Evolutionary conservation across 202 grass and related monocot species (phyloP).

Genomic region (Saccharum hybrid): DNA sequence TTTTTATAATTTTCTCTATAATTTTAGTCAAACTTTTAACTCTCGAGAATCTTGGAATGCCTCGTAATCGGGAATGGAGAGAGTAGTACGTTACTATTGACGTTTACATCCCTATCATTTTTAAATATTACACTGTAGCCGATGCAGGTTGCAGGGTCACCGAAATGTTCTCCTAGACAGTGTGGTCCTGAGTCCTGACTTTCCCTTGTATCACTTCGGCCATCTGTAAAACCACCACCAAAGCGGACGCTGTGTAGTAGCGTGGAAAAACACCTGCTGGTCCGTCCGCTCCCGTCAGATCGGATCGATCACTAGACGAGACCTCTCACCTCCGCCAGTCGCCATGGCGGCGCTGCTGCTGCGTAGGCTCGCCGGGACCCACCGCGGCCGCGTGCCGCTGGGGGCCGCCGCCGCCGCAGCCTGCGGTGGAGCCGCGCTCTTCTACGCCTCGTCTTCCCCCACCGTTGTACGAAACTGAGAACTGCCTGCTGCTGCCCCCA

Average conservation of each 20-base stretch:
- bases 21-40: too few species aligned
- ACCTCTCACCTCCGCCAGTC: slow-evolving; percentile 11
- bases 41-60: too few species aligned
- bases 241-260: not conserved
- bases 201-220: not conserved
- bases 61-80: too few species aligned
- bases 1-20: too few species aligned
- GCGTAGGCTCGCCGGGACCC: slow-evolving; percentile 43
- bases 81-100: too few species aligned
- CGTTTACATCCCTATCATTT: too few species aligned
- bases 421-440: slow-evolving; percentile 59
- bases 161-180: not conserved
- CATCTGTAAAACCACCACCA: not conserved
- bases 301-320: slow-evolving; percentile 44
- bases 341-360: slow-evolving; percentile 56
- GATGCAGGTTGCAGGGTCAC: too few species aligned
- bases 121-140: too few species aligned
- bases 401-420: slow-evolving; percentile 52
- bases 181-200: not conserved
- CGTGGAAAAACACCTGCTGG: slow-evolving; percentile 7
- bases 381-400: slow-evolving; percentile 52
- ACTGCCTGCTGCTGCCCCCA: not conserved
- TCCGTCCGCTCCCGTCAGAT: slow-evolving; percentile 42
- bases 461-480: slow-evolving; percentile 48
- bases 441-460: slow-evolving; percentile 57